Evolutionary conservation across 2,329 filamentous ascomycete genomes (phyloP), one percentile per base, ranked within the genome.

Genomic region (Aspergillus ustus): DNA sequence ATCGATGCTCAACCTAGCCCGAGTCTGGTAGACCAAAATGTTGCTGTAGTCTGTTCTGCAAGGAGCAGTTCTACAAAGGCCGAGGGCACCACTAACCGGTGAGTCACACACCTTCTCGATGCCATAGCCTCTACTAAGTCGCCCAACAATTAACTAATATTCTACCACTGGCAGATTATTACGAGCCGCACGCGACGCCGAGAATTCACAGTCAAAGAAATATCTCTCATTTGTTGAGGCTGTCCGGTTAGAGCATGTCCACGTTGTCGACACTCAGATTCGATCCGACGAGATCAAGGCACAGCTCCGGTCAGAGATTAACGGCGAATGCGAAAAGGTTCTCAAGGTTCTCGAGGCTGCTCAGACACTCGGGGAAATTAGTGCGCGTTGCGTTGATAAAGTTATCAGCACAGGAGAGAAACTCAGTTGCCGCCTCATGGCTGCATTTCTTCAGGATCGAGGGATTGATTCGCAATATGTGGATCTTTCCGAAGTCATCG

Each of bases 351-450:
- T 90, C 58, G 84, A 87, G 70, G 86, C 86, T 20, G 86, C 87
- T 22, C 86, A 88, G 69, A 83, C 81, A 4, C 75, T 83, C 29
- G 81, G 81, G 25, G 91, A 93, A 75, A 90, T 93, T 72, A 92
- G 91, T 74, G 86, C 89, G 6, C 85, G 90, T 70, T 89, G 89
- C 62, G 91, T 93, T 75, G 91, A 95, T 73, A 90, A 94, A 69
- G 92, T 99, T 64, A 89, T 98, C 63, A 96, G 93, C 75, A 93
- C 95, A 69, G 95, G 95, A 59, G 95, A 99, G 84, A 98, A 97
- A 81, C 82, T 99, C 68, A 96, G 92, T 78, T 98, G 94, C 77
- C 86, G 89, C 34, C 95, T 95, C 76, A 93, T 99, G 90, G 86
- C 94, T 22, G 88, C 90, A 6, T 79, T 98, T 63, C 79, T 99